Conservation (phyloP, 2,329 filamentous ascomycete species). For the Pseudogymnoascus sp. region DNA sequence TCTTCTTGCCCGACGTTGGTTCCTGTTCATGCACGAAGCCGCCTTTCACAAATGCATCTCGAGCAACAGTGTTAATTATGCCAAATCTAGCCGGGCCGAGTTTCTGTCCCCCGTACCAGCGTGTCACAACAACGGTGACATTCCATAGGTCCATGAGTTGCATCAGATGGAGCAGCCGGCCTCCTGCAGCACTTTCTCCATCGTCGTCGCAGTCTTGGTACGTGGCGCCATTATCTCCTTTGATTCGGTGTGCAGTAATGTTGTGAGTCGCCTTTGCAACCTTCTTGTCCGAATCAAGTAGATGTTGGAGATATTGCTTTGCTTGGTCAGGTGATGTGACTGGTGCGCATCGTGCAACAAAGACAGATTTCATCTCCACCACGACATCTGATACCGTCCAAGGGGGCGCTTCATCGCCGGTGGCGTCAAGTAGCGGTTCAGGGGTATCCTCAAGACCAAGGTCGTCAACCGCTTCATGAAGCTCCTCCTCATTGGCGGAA, state of each 20-base stretch:
- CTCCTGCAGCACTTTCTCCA: conserved; percentile 86
- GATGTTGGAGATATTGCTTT: conserved; percentile 58
- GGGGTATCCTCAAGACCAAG: not conserved
- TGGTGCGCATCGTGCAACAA: conserved; percentile 66
- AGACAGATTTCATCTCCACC: conserved; percentile 78
- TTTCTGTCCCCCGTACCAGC: conserved; percentile 92
- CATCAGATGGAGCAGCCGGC: conserved; percentile 77
- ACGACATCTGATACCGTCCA: conserved; percentile 71
- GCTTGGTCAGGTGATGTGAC: conserved; percentile 66
- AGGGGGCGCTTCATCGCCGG: conserved; percentile 27
- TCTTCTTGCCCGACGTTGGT: conserved; percentile 35
- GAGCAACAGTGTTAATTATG: conserved; percentile 76
- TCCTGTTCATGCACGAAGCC: conserved; percentile 53
- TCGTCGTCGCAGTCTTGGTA: conserved; percentile 95
- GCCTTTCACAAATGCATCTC: conserved; percentile 74
- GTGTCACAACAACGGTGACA: conserved; percentile 81
- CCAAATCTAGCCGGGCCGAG: conserved; percentile 84
- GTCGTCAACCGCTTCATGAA: conserved; percentile 9
- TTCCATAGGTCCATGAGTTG: conserved; percentile 93
- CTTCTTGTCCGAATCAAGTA: conserved; percentile 75
- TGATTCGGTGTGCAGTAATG: conserved; percentile 88
- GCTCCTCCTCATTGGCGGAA: conserved; percentile 19
- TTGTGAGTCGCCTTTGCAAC: conserved; percentile 87
- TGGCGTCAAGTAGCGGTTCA: conserved; percentile 16
- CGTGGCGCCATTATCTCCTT: conserved; percentile 40